These are phyloP conservation scores for Penicillium odoratum DNA, from an alignment of 495 filamentous ascomycete species.

Conservation along the genomic window DNA sequence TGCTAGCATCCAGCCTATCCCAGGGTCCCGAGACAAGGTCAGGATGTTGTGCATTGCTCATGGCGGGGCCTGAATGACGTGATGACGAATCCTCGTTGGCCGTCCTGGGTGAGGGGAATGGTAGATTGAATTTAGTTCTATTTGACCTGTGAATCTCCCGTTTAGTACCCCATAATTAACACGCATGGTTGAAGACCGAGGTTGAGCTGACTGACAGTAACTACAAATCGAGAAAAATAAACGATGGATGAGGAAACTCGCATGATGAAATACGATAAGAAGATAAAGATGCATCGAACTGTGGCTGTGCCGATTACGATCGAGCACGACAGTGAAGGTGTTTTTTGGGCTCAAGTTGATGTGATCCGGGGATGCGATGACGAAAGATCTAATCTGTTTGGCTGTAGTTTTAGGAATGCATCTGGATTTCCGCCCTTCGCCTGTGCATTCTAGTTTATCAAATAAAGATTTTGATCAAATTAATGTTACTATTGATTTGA, in stretches of 20 bases:
- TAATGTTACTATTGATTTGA: no score
- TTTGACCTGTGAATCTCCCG: neutral
- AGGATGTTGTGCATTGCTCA: slow-evolving; percentile 30
- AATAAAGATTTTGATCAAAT: neutral
- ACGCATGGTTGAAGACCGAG: neutral
- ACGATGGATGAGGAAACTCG: neutral
- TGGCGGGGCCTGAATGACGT: slow-evolving; percentile 43
- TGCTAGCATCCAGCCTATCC: slow-evolving; percentile 13
- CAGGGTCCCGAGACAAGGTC: slow-evolving; percentile 3
- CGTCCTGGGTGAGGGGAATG: slow-evolving; percentile 5
- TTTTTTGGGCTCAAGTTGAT: slow-evolving; percentile 21
- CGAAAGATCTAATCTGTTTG: slow-evolving; percentile 19
- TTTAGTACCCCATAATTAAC: neutral
- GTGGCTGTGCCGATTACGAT: neutral
- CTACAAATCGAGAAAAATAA: neutral
- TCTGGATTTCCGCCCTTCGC: neutral
- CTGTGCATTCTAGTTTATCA: neutral
- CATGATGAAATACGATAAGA: neutral
- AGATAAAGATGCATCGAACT: neutral
- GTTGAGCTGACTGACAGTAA: neutral
- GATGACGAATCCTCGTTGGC: slow-evolving; percentile 21
- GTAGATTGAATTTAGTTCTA: slow-evolving; percentile 6
- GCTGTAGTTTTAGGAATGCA: slow-evolving; percentile 3
- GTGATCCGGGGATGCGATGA: slow-evolving; percentile 28
- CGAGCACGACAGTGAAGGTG: slow-evolving; percentile 12